Evolutionary conservation across 2,329 filamentous ascomycete species (phyloP).

Genomic region (Talaromyces sp.): DNA sequence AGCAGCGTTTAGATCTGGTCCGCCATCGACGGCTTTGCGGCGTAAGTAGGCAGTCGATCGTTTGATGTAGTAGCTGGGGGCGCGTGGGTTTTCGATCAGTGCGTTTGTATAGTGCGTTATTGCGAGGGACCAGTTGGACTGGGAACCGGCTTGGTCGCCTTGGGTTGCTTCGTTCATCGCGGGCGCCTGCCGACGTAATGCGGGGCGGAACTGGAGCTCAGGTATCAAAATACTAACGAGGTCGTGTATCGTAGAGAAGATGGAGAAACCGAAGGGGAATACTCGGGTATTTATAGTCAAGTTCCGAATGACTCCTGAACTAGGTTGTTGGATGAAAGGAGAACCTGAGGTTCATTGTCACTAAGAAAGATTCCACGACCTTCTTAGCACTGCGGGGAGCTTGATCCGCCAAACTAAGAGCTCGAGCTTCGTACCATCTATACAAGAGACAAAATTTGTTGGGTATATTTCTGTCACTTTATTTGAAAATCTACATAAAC

Average conservation of each 20-base stretch:
- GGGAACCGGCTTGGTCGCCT: conserved; percentile 61
- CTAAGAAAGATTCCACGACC: conserved; percentile 7
- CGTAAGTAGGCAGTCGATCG: conserved; percentile 77
- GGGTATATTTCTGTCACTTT: neutral
- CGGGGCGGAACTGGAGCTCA: neutral
- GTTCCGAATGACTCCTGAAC: neutral
- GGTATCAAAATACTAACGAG: neutral
- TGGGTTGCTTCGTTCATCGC: conserved; percentile 53
- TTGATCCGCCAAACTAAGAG: neutral
- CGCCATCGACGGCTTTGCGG: conserved; percentile 50
- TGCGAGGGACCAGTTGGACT: conserved; percentile 63
- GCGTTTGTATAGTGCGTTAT: conserved; percentile 67
- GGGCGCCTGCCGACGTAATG: neutral
- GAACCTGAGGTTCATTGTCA: neutral
- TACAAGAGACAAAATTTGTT: neutral
- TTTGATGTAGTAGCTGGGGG: conserved; percentile 75
- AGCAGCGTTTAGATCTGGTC: conserved; percentile 47
- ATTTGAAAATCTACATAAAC: neutral
- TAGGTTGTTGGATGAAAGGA: neutral
- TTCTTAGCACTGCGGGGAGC: conserved; percentile 5
- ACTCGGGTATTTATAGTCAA: neutral
- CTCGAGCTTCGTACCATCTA: neutral
- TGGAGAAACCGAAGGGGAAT: neutral
- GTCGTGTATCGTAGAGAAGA: neutral
- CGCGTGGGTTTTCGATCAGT: conserved; percentile 59